Conservation (phyloP, 139 green algal species). For the Ulvella scutata region DNA sequence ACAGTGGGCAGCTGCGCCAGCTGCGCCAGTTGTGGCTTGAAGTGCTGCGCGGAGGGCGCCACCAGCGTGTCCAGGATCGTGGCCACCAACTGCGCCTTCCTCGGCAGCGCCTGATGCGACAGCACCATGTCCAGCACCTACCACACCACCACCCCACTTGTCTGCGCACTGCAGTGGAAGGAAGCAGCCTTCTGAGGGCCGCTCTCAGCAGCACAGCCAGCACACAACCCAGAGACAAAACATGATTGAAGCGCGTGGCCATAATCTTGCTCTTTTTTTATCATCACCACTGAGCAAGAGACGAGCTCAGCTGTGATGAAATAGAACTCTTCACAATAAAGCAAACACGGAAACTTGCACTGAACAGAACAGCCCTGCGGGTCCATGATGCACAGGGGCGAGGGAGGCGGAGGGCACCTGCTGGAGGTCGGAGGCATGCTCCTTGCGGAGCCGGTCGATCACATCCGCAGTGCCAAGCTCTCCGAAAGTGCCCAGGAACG, state of each 20-base stretch:
- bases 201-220: too few species aligned
- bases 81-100: constrained; percentile 56
- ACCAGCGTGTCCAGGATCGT: constrained; percentile 67
- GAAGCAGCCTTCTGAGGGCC: too few species aligned
- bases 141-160: constrained; percentile 19
- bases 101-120: constrained; percentile 51
- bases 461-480: background rate
- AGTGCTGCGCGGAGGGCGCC: constrained; percentile 47
- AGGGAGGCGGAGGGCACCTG: background rate
- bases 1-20: constrained; percentile 48
- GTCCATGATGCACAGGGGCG: background rate
- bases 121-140: constrained; percentile 68
- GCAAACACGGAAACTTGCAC: too few species aligned
- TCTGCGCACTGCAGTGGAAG: too few species aligned
- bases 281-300: too few species aligned
- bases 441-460: constrained; percentile 1
- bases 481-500: background rate
- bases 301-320: too few species aligned
- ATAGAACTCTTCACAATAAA: too few species aligned
- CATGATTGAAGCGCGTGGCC: too few species aligned
- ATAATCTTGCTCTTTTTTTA: too few species aligned
- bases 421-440: background rate
- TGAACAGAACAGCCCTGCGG: background rate
- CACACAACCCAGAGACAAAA: too few species aligned
- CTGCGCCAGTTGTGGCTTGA: constrained; percentile 53